Conservation (phyloP, 2,329 filamentous ascomycete species). For the Pleomassaria siparia region DNA sequence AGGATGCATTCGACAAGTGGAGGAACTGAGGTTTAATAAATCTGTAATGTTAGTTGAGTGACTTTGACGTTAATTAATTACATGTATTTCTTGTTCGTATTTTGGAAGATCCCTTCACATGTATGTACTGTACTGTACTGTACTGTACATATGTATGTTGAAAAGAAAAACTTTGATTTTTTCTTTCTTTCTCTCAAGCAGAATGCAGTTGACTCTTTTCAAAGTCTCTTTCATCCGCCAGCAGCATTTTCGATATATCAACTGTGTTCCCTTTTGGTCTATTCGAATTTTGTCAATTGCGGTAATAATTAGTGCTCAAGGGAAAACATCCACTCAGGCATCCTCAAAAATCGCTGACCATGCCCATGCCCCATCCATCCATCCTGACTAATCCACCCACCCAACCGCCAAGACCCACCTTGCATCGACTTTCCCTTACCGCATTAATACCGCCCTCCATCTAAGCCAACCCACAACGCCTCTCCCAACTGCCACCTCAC, state of each 20-base stretch:
- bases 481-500: conserved; percentile 14
- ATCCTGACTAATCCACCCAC: conserved; percentile 2
- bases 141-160: too few species aligned
- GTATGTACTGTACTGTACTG: too few species aligned
- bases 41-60: too few species aligned
- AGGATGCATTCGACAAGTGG: conserved; percentile 66
- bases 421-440: neutral
- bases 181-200: too few species aligned
- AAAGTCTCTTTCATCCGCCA: too few species aligned
- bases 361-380: neutral
- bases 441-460: conserved; percentile 19
- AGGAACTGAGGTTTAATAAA: conserved; percentile 12
- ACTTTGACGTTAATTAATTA: neutral
- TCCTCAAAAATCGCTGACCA: conserved; percentile 1
- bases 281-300: too few species aligned
- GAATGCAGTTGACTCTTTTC: too few species aligned
- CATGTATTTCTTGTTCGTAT: too few species aligned
- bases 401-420: neutral
- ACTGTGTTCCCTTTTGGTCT: too few species aligned
- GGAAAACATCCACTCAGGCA: neutral
- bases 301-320: neutral
- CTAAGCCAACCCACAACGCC: conserved; percentile 7
- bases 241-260: too few species aligned
- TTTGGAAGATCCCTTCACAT: too few species aligned
- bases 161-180: too few species aligned